phyloP scores from a whole-genome alignment of 768 basidiomycete species.

The Lactarius evosmus region DNA sequence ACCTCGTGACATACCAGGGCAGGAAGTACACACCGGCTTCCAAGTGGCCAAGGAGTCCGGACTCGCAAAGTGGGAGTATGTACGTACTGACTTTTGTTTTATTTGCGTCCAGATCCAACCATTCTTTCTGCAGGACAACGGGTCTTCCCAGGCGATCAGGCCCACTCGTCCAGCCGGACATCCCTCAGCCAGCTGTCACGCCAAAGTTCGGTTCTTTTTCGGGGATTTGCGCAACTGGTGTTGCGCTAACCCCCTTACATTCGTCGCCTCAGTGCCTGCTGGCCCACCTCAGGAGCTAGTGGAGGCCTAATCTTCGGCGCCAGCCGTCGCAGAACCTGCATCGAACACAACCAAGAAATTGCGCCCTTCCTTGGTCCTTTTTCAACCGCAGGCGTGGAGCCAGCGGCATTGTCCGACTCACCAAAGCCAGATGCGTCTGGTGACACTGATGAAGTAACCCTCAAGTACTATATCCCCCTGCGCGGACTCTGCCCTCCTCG shows the following conservation, averaged over 20 bases:
- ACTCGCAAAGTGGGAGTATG: conserved; percentile 54
- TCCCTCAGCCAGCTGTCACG: conserved; percentile 28
- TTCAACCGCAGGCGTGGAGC: conserved; percentile 6
- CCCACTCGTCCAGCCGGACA: conserved; percentile 30
- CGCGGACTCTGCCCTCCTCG: conserved; percentile 67
- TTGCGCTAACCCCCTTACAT: conserved; percentile 38
- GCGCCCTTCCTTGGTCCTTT: conserved; percentile 27
- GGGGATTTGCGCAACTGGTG: conserved; percentile 46
- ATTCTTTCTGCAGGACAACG: conserved; percentile 49
- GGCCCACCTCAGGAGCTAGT: conserved; percentile 29
- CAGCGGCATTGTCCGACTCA: conserved; percentile 19
- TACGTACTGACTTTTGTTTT: conserved; percentile 31
- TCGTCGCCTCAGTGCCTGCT: conserved; percentile 35
- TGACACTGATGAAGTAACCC: conserved; percentile 31
- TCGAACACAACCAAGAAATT: conserved; percentile 27
- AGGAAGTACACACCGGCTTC: conserved; percentile 50
- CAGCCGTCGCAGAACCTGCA: conserved; percentile 27
- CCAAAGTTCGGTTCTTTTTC: conserved; percentile 51
- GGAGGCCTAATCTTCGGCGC: conserved; percentile 18
- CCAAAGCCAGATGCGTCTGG: conserved; percentile 19
- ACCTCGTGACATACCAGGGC: not conserved
- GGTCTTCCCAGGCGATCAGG: conserved; percentile 52
- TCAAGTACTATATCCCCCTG: conserved; percentile 62
- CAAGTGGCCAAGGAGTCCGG: conserved; percentile 57
- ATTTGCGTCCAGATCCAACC: not conserved